Percentiles rank a stretch among this genome's conserved stretches.
phyloP scores from a whole-genome alignment of 73 alveolate genomes.

The Paramecium bursaria region DNA sequence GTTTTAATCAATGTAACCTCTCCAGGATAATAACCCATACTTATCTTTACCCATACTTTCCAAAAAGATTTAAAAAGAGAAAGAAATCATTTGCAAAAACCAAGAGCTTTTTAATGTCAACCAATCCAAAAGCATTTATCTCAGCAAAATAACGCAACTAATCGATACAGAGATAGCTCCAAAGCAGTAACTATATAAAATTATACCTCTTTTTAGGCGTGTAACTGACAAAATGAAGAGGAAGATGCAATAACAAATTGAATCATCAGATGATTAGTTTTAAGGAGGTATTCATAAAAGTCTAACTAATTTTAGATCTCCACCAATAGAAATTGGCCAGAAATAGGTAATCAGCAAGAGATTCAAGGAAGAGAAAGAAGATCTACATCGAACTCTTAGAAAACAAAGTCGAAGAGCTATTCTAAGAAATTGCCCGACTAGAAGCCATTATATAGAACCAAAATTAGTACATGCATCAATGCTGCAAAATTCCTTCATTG shows the following conservation, averaged over 20 bases:
- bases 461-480: conserved; percentile 20
- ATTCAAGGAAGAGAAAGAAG: conserved; percentile 71
- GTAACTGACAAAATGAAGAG: conserved; percentile 12
- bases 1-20: too few species aligned
- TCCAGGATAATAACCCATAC: too few species aligned
- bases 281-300: not conserved
- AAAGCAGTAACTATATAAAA: not conserved
- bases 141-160: conserved; percentile 38
- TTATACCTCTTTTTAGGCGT: not conserved
- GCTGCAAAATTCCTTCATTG: conserved; percentile 54
- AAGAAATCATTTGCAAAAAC: conserved; percentile 49
- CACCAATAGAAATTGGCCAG: conserved; percentile 64
- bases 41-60: too few species aligned
- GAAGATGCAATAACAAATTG: not conserved
- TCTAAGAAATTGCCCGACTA: conserved; percentile 46
- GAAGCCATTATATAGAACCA: conserved; percentile 17
- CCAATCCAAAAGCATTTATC: conserved; percentile 50
- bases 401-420: conserved; percentile 63
- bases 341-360: conserved; percentile 72
- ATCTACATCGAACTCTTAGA: conserved; percentile 66
- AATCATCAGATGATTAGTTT: conserved; percentile 37
- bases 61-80: conserved; percentile 51
- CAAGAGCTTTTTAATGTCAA: conserved; percentile 56
- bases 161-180: conserved; percentile 60
- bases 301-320: too few species aligned